Evolutionary conservation across 139 green algal species (phyloP).

Genomic region (Tetradesmus lagerheimii): DNA sequence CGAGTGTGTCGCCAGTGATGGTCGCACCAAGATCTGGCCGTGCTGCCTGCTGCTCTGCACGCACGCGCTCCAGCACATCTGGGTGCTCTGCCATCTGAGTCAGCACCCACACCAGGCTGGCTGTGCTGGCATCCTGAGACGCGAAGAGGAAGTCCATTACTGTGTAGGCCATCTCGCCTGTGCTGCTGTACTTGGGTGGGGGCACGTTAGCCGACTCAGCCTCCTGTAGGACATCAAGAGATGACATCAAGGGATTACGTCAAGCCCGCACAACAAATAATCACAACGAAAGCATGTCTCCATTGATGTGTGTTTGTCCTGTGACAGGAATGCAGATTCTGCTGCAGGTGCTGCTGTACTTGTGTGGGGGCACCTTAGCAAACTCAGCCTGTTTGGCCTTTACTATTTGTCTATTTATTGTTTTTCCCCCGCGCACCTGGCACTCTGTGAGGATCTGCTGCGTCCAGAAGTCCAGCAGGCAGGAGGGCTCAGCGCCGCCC

Average conservation of each 20-base stretch:
- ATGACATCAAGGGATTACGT: no score
- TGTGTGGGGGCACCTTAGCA: no score
- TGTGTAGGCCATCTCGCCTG: constrained; percentile 79
- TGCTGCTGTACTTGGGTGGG: constrained; percentile 65
- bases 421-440: background rate
- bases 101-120: constrained; percentile 85
- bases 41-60: constrained; percentile 11
- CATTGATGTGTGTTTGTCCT: no score
- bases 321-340: no score
- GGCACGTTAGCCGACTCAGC: constrained; percentile 68
- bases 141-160: constrained; percentile 94
- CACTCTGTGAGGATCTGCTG: constrained; percentile 59
- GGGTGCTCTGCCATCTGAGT: constrained; percentile 87
- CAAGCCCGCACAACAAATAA: no score
- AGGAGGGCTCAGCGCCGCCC: constrained; percentile 70
- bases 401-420: no score
- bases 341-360: no score
- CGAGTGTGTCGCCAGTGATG: constrained; percentile 78
- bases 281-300: no score
- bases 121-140: constrained; percentile 84
- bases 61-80: constrained; percentile 78
- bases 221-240: constrained; percentile 57
- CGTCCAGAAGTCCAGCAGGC: constrained; percentile 84
- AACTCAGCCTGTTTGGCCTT: no score
- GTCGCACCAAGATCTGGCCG: constrained; percentile 60